Evolutionary conservation across 768 basidiomycete genomes (phyloP), one percentile per base, ranked within the genome.

Genomic region (Scleroderma bovista): DNA sequence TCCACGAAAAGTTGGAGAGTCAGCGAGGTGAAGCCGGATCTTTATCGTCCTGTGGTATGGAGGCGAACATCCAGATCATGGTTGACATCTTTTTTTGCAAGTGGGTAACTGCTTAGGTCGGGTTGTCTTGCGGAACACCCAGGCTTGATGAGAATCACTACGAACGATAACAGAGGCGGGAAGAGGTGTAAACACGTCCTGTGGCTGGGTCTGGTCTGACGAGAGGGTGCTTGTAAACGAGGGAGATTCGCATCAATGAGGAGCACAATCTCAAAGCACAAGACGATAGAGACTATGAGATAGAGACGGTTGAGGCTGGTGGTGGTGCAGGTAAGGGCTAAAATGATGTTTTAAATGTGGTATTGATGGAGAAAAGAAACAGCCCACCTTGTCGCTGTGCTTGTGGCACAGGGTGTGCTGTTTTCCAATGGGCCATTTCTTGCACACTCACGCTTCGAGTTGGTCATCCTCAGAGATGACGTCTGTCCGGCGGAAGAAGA

Each of bases 181-280:
- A 0, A 61, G 47, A 0, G 66, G 65, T 15, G 57, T 51, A 22
- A 55, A 55, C 1, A 59, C 38, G 17, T 66, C 64, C 32, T 57
- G 61, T 0, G 66, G 57, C 2, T 57, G 56, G 32, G 64, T 68
- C 31, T 68, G 66, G 15, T 68, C 66, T 0, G 64, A 65, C 6
- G 66, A 66, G 51, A 66, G 60, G 10, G 66, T 66, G 36, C 64
- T 66, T 0, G 64, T 68, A 53, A 66, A 68, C 0, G 64, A 66
- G n/a, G 66, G 64, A 66, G 2, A 66, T 66, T 40, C 63, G 51
- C 17, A 50, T 61, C 0, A 64, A 66, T 0, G 66, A 68, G 0
- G 64, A 66, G 9, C 64, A 66, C 0, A 64, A 68, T 7, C 64
- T 62, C 43, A 66, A 15, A 2, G 34, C 48, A 12, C 64, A 66